Evolutionary conservation across 495 filamentous ascomycete genomes (phyloP), one percentile per base, ranked within the genome.

Genomic region (Aspergillus leporis): DNA sequence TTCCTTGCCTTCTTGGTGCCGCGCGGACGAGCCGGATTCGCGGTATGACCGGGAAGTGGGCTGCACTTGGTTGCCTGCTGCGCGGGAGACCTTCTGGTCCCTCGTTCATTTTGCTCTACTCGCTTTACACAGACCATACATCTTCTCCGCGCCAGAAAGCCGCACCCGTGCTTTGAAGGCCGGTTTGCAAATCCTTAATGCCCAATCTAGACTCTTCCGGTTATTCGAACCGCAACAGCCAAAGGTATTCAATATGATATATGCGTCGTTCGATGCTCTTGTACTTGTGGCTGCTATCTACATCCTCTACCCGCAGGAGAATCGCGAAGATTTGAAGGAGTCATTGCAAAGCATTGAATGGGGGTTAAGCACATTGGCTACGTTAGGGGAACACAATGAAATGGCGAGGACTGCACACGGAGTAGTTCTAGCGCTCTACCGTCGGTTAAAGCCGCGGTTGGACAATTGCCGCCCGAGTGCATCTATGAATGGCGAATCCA

Each of bases 241-340:
- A 63, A 84, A 81, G 56, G 81, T 83, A 68, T 81, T 79, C 61
- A 72, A 77, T 18, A 66, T 81, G 9, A 82, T 86, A 55, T 81
- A 83, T 34, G 80, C 79, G 47, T 85, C 82, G 2, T 87, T 87
- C 57, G 85, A 87, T 66, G 84, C 85, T 19, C 75, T 85, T 54
- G 78, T 87, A 30, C 74, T 87, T 53, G 78, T 86, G 52, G 76
- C 83, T 5, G 81, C 84, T 18, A 78, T 87, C 52, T 85, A 79
- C 64, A 80, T 85, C 34, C 59, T 81, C 8, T 83, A 83, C 58
- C 80, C 82, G 7, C 65, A 68, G 16, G 77, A 83, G 50, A 74
- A 82, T 53, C 51, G 58, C 13, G 74, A 79, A 30, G 49, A 76
- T 43, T 64, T 75, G 16, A 61, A 69, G 16, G 68, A 75, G 43